These are phyloP conservation scores for Protomyces gravidus DNA, from an alignment of 1,139 yeast genomes.

Conservation along the genomic window DNA sequence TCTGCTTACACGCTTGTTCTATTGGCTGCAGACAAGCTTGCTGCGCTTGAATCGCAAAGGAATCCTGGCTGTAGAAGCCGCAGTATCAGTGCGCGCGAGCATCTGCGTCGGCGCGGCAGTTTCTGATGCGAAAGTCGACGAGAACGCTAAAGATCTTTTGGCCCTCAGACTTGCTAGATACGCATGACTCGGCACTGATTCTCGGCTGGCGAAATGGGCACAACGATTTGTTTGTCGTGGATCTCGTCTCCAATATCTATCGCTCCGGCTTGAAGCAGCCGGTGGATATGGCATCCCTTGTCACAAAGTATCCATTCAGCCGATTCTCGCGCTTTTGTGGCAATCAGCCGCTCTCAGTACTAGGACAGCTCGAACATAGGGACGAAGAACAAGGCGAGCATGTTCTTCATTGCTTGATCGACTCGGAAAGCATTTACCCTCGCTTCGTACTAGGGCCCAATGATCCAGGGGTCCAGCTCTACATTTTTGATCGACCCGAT, in stretches of 20 bases:
- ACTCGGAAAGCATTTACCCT: constrained; percentile 26
- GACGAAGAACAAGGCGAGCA: background rate
- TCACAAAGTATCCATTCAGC: constrained; percentile 25
- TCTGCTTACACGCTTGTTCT: constrained; percentile 1
- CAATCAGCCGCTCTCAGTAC: constrained; percentile 26
- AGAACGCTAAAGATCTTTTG: constrained; percentile 34
- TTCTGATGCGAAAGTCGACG: constrained; percentile 30
- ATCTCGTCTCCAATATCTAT: constrained; percentile 28
- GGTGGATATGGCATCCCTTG: constrained; percentile 24
- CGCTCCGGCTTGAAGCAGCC: constrained; percentile 23
- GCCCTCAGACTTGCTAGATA: constrained; percentile 33
- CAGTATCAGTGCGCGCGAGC: constrained; percentile 36
- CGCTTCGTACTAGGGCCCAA: constrained; percentile 14
- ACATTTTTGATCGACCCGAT: constrained; percentile 70
- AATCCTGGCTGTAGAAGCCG: background rate
- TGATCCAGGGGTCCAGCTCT: constrained; percentile 42
- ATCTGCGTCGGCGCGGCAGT: constrained; percentile 37
- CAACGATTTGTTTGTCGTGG: constrained; percentile 34
- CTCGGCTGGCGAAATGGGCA: constrained; percentile 35
- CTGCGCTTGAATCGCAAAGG: constrained; percentile 11
- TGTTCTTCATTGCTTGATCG: constrained; percentile 19
- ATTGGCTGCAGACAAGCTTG: constrained; percentile 13
- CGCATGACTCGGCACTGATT: constrained; percentile 31
- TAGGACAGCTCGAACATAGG: constrained; percentile 26
- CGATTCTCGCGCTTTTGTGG: constrained; percentile 15